Percentiles rank a stretch among this genome's conserved stretches.
Evolutionary conservation across 768 basidiomycete species (phyloP).

Genomic region (Leccinum truebloodii): DNA sequence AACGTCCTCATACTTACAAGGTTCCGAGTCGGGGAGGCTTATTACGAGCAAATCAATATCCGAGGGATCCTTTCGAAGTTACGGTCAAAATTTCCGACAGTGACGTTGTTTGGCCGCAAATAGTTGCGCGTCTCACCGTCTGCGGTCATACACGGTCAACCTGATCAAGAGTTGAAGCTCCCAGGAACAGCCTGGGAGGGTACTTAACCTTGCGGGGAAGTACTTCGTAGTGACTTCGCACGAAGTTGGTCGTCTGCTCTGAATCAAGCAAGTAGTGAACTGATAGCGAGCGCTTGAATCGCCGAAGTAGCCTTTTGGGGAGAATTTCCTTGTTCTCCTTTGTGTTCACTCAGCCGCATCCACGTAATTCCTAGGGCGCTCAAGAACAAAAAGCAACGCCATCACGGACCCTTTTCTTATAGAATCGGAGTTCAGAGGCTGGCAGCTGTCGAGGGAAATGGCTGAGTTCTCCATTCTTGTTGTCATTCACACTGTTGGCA

Average conservation of each 20-base stretch:
- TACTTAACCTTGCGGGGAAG: not conserved
- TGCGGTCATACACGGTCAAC: not conserved
- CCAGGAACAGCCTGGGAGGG: not conserved
- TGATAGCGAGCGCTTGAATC: not conserved
- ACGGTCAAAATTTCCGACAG: not conserved
- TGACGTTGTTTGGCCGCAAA: not conserved
- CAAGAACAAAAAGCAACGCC: slow-evolving; percentile 18
- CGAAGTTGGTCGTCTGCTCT: not conserved
- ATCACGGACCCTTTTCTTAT: slow-evolving; percentile 8
- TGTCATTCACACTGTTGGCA: slow-evolving; percentile 9
- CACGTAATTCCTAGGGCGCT: not conserved
- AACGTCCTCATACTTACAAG: too few relatives aligned
- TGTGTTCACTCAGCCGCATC: slow-evolving; percentile 6
- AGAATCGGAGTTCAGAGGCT: slow-evolving; percentile 1
- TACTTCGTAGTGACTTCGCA: not conserved
- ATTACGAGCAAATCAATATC: not conserved
- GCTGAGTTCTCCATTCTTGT: slow-evolving; percentile 26
- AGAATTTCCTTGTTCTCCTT: not conserved
- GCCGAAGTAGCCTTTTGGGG: not conserved
- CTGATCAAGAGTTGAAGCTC: not conserved
- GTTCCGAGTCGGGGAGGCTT: not conserved
- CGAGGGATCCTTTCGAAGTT: not conserved
- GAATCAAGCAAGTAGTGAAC: not conserved
- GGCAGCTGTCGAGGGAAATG: slow-evolving; percentile 13
- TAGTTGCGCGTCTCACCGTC: not conserved